These are phyloP conservation scores for Lecanicillium sp. DNA, from an alignment of 2,329 filamentous ascomycete genomes.

Conservation along the genomic window DNA sequence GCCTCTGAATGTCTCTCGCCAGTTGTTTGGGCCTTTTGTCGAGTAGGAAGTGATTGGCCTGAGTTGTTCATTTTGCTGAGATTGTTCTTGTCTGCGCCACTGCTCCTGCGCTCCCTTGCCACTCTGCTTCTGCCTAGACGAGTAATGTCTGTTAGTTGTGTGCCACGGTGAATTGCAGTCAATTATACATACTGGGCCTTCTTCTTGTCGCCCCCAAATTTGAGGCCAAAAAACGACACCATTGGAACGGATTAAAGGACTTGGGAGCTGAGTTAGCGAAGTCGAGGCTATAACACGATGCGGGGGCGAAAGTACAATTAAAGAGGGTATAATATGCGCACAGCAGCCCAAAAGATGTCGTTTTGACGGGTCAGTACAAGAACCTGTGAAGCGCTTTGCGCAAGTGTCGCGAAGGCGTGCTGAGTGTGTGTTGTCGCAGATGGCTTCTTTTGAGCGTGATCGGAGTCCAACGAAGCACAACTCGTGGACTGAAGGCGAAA, in stretches of 20 bases:
- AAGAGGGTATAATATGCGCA: too few species aligned
- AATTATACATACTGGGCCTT: conserved; percentile 36
- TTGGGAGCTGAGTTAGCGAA: too few species aligned
- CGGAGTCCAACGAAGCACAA: too few species aligned
- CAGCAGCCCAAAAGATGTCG: too few species aligned
- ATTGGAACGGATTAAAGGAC: conserved; percentile 23
- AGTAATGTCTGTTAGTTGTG: not conserved
- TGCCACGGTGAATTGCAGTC: not conserved
- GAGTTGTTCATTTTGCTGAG: conserved; percentile 24
- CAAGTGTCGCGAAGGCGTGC: too few species aligned
- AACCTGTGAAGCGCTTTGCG: too few species aligned
- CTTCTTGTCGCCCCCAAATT: conserved; percentile 48
- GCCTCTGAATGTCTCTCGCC: conserved; percentile 27
- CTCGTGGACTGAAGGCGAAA: not conserved
- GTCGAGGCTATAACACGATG: too few species aligned
- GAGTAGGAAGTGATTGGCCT: conserved; percentile 35
- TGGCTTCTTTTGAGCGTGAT: too few species aligned
- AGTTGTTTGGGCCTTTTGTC: conserved; percentile 17
- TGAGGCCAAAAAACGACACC: conserved; percentile 54
- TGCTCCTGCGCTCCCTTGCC: conserved; percentile 19
- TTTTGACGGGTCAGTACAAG: too few species aligned
- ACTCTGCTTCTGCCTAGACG: conserved; percentile 18
- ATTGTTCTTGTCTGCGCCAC: conserved; percentile 2
- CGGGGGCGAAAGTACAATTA: too few species aligned
- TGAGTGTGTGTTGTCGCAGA: too few species aligned